Base-by-base conservation (phyloP, 1,284 basidiomycete species). In the Apiotrichum sp. region DNA sequence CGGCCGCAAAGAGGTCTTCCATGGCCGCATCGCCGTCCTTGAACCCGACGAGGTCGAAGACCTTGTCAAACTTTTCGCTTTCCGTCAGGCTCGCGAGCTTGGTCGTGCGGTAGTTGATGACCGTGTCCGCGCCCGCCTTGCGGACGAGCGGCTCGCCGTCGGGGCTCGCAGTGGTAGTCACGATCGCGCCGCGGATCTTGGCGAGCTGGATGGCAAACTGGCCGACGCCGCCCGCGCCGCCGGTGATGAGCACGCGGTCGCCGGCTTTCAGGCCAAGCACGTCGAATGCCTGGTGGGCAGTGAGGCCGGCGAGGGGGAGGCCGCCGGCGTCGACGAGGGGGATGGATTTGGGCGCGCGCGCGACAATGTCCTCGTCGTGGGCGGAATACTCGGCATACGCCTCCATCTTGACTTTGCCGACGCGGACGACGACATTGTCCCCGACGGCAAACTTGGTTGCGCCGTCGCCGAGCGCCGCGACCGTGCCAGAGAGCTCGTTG, bases 161-260 rank as follows among this genome's bases (percentile, higher is more conserved):
- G 1, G 77, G 73, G 5, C 77, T 78, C 29, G 77, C 71, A 9
- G 77, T 77, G 4, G 79, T 72, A 50, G 77, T 68, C 39, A 79
- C 77, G 40, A 69, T 72, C 63, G 77, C 77, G 13, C 80, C 80
- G 1, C 75, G 64, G 6, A 75, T 53, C 55, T 75, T 74, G 38
- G 77, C 77, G 41, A 81, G 71, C 61, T 81, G 79, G 39, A 80
- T 65, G 5, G 77, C 77, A 62, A 74, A 80, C 35, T 77, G 66
- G 0, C 80, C 80, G 39, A 80, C 78, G 6, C 74, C 68, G 10
- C 76, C 74, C 10, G 78, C 68, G 11, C 78, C 80, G 16, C 74
- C 76, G 66, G 78, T 79, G 38, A 81, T 67, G 32, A 81, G 63
- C 46, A 76, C 57, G 40, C 68, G 51, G 34, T 65, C 63, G 39